Evolutionary conservation across 352 stramenopile species (phyloP).

Genomic region (Globisporangium spiculum): DNA sequence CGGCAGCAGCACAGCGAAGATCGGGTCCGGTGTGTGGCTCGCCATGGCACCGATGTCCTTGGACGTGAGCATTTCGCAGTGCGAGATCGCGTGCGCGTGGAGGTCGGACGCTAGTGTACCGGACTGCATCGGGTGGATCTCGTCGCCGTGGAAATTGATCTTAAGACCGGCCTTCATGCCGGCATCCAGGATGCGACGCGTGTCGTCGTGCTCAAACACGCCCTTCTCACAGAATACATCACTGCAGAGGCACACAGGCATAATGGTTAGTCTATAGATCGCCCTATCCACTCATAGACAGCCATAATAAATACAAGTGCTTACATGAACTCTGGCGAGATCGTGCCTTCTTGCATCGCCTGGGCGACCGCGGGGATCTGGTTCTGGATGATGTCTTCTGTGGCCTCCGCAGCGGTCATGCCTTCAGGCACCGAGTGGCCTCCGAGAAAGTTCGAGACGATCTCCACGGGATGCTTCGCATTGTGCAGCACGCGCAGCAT

Average conservation of each 20-base stretch:
- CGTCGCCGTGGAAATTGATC: conserved; percentile 85
- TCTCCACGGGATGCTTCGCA: conserved; percentile 58
- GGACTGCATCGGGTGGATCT: conserved; percentile 72
- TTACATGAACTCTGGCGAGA: conserved; percentile 81
- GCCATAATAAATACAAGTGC: neutral
- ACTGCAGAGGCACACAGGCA: conserved; percentile 9
- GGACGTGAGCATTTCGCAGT: conserved; percentile 74
- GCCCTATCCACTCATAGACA: neutral
- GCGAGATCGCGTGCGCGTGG: conserved; percentile 61
- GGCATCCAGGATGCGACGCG: conserved; percentile 65
- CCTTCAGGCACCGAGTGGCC: conserved; percentile 78
- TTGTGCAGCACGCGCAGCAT: conserved; percentile 82
- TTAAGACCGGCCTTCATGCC: conserved; percentile 61
- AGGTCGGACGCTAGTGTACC: conserved; percentile 59
- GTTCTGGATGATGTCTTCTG: conserved; percentile 67
- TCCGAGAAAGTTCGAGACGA: conserved; percentile 76
- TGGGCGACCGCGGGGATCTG: conserved; percentile 69
- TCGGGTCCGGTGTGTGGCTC: conserved; percentile 39
- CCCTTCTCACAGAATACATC: conserved; percentile 87
- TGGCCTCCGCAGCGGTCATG: conserved; percentile 56
- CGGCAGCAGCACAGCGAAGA: conserved; percentile 75
- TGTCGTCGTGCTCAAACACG: conserved; percentile 79
- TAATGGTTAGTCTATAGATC: neutral
- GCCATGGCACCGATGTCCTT: conserved; percentile 71
- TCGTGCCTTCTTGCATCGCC: conserved; percentile 62